Evolutionary conservation across 768 basidiomycete species (phyloP).

Genomic region (Suillus fuscotomentosus): DNA sequence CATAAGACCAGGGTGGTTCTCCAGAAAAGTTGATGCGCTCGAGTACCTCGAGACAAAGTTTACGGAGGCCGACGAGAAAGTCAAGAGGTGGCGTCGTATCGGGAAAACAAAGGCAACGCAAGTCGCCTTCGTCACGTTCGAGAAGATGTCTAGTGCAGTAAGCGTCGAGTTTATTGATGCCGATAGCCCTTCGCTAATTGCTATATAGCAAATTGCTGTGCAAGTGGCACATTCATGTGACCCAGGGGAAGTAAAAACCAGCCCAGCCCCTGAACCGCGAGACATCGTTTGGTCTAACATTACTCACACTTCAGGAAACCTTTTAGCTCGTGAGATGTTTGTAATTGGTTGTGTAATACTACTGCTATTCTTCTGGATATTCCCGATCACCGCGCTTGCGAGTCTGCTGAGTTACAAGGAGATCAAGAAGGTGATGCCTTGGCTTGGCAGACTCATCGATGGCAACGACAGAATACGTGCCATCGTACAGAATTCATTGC

Average conservation of each 20-base stretch:
- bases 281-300: constrained; percentile 97
- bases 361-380: constrained; percentile 87
- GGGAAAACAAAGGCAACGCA: constrained; percentile 82
- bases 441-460: constrained; percentile 85
- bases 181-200: not conserved
- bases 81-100: constrained; percentile 65
- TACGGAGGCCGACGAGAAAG: constrained; percentile 77
- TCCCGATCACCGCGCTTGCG: constrained; percentile 87
- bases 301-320: constrained; percentile 55
- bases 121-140: constrained; percentile 93
- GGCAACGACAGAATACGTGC: constrained; percentile 76
- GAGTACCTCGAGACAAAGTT: constrained; percentile 85
- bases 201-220: constrained; percentile 75
- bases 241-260: constrained; percentile 65
- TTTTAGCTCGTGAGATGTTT: constrained; percentile 66
- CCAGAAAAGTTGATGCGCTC: constrained; percentile 79
- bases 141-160: constrained; percentile 91
- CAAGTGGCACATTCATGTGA: constrained; percentile 78
- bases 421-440: constrained; percentile 87
- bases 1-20: constrained; percentile 72
- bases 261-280: constrained; percentile 87
- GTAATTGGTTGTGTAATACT: constrained; percentile 68
- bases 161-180: constrained; percentile 20
- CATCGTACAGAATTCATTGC: constrained; percentile 92
- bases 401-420: constrained; percentile 89